A percentile compares a stretch with the other conserved stretches of the same genome.
Conservation (phyloP, 2,329 filamentous ascomycete genomes). For the Thelonectria rubi region DNA sequence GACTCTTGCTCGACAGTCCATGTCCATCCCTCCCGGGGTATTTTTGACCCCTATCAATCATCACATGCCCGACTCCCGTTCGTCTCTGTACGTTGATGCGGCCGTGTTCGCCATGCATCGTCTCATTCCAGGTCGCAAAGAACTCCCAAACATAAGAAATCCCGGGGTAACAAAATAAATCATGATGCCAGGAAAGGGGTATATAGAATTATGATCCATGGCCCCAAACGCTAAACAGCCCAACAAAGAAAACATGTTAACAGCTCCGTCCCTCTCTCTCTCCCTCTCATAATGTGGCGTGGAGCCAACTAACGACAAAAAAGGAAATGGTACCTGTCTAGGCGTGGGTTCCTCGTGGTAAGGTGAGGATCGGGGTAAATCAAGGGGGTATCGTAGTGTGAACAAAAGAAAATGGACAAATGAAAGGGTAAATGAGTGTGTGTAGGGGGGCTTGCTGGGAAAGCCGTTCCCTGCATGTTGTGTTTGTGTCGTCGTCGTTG, state of each 20-base stretch:
- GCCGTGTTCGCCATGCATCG: constrained; percentile 18
- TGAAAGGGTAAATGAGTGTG: constrained; percentile 27
- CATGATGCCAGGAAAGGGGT: constrained; percentile 39
- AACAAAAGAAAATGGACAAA: constrained; percentile 32
- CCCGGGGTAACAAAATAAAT: constrained; percentile 27
- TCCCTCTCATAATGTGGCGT: constrained; percentile 29
- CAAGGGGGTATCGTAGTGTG: constrained; percentile 38
- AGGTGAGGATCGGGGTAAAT: constrained; percentile 26
- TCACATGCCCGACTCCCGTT: constrained; percentile 14
- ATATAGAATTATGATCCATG: constrained; percentile 43
- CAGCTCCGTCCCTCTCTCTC: constrained; percentile 35
- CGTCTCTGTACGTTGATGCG: constrained; percentile 24
- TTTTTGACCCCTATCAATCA: constrained; percentile 7
- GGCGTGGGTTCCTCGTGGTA: constrained; percentile 38
- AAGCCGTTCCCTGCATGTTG: constrained; percentile 31
- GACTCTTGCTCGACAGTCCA: constrained; percentile 10
- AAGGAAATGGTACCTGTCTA: constrained; percentile 36
- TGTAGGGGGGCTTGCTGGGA: constrained; percentile 28
- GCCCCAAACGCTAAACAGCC: constrained; percentile 35
- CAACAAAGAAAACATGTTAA: constrained; percentile 24
- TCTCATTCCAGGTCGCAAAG: constrained; percentile 28
- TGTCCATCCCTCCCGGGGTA: constrained; percentile 12
- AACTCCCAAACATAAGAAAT: constrained; percentile 16
- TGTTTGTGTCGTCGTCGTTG: constrained; percentile 3
- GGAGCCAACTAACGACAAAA: constrained; percentile 32